Base-by-base conservation (phyloP, 1,284 basidiomycete species). In the Chondrostereum purpureum region DNA sequence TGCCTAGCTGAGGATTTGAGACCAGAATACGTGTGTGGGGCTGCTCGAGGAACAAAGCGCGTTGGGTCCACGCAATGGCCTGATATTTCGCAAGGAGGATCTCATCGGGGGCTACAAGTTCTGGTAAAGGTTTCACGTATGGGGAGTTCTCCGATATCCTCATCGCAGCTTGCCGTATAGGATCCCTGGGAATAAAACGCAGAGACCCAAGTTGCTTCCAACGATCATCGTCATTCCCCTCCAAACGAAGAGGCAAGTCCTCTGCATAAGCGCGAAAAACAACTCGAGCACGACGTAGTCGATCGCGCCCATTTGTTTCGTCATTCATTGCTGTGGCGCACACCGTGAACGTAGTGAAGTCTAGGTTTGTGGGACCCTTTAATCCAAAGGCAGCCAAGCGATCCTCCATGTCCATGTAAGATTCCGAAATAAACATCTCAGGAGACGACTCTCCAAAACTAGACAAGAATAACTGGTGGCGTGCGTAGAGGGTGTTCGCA, bases 51-150 rank as follows among this genome's bases (percentile, higher is more conserved):
- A 68, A 65, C 13, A 57, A 45, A 2, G 58, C 69, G 31, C 69
- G 56, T 44, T 75, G 72, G 4, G 68, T 68, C 73, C 73, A 76
- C 2, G 66, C 66, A 11, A 75, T 57, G 1, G 60, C 39, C 50
- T 66, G 66, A 37, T 58, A 65, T 22, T 65, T 58, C 17, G 53
- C 33, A 22, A 58, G 60, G 4, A 74, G 57, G 8, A 73, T 47
- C 37, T 70, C 50, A 2, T 22, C 50, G 1, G 73, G 72, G 1
- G 62, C 47, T 0, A 72, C 65, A 14, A 73, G 48, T 3, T 40
- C 42, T 0, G 60, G 62, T 16, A 70, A 51, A 13, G 18, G 12
- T 4, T 39, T 45, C 31, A 56, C 58, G 42, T 60, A 65, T 3
- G 14, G 5, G 18, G 35, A 46, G n/a, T 5, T 20, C n/a, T 43